Conservation (phyloP, 1,284 basidiomycete genomes). For the Trametes sp. region DNA sequence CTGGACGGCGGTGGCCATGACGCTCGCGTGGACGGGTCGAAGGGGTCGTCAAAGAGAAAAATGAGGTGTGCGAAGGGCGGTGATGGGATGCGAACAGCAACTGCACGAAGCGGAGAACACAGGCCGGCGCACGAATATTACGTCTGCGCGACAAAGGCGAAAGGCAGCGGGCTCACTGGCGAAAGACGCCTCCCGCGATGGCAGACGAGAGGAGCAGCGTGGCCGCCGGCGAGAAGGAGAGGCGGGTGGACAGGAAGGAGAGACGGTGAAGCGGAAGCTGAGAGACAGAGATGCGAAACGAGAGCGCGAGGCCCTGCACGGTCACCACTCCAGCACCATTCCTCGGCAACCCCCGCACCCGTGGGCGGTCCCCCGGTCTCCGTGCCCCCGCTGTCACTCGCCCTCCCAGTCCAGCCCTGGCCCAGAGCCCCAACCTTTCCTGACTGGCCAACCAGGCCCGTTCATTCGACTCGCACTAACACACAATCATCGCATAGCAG, state of each 20-base stretch:
- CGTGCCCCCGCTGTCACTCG: not conserved
- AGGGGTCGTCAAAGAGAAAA: constrained; percentile 15
- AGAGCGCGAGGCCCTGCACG: constrained; percentile 7
- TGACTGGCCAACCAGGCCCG: no score
- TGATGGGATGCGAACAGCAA: constrained; percentile 25
- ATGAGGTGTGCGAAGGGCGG: constrained; percentile 19
- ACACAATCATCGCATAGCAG: not conserved
- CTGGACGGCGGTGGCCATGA: constrained; percentile 42
- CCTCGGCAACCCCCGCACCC: constrained; percentile 26
- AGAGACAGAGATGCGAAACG: constrained; percentile 4
- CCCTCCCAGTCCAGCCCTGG: not conserved
- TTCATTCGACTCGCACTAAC: not conserved
- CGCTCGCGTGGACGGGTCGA: constrained; percentile 1
- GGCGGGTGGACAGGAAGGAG: constrained; percentile 12
- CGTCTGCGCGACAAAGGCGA: constrained; percentile 22
- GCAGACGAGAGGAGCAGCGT: constrained; percentile 1
- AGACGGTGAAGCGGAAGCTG: constrained; percentile 21
- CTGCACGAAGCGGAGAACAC: constrained; percentile 28
- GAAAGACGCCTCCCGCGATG: constrained; percentile 1
- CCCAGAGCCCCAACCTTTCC: constrained; percentile 4
- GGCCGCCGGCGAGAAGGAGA: constrained; percentile 9
- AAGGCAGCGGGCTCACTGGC: constrained; percentile 15
- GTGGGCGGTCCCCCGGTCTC: constrained; percentile 16
- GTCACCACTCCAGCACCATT: constrained; percentile 5
- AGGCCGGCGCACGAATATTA: constrained; percentile 28